These are phyloP conservation scores for Lachancea thermotolerans DNA, from an alignment of 805 yeast species.

Conservation along the genomic window DNA sequence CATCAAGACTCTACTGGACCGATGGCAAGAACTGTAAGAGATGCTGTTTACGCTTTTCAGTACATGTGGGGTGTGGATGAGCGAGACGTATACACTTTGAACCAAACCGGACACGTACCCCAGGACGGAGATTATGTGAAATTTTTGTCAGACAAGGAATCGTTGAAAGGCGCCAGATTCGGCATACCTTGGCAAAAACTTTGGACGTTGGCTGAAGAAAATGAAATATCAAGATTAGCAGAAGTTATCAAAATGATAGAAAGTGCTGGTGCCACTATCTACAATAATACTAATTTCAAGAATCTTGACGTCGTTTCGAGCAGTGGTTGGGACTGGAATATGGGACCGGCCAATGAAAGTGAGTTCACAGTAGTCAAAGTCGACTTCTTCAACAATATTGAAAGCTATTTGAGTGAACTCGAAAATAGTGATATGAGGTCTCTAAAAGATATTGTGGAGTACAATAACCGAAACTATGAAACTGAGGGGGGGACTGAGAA, in stretches of 20 bases:
- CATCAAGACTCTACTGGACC: conserved; percentile 28
- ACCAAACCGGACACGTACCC: conserved; percentile 26
- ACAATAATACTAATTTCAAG: conserved; percentile 26
- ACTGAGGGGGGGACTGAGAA: conserved; percentile 24
- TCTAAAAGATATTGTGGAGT: conserved; percentile 25
- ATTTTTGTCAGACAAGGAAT: conserved; percentile 18
- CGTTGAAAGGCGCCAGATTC: conserved; percentile 28
- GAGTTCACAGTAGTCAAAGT: conserved; percentile 29
- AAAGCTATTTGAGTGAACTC: conserved; percentile 19
- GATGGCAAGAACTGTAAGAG: conserved; percentile 26
- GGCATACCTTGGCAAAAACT: conserved; percentile 29
- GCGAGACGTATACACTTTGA: conserved; percentile 22
- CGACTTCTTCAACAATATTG: conserved; percentile 27
- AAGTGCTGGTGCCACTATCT: conserved; percentile 26
- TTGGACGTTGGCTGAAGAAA: conserved; percentile 17
- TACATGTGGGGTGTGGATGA: conserved; percentile 26
- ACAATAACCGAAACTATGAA: conserved; percentile 20
- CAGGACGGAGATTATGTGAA: conserved; percentile 27
- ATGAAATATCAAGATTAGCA: conserved; percentile 15
- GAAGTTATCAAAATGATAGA: conserved; percentile 17
- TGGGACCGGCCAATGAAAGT: conserved; percentile 25
- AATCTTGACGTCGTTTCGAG: conserved; percentile 24
- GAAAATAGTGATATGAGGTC: conserved; percentile 22
- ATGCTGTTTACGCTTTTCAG: conserved; percentile 27
- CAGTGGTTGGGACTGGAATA: conserved; percentile 30